phyloP scores from a whole-genome alignment of 768 basidiomycete genomes.

The Rhizopogon vulgaris region DNA sequence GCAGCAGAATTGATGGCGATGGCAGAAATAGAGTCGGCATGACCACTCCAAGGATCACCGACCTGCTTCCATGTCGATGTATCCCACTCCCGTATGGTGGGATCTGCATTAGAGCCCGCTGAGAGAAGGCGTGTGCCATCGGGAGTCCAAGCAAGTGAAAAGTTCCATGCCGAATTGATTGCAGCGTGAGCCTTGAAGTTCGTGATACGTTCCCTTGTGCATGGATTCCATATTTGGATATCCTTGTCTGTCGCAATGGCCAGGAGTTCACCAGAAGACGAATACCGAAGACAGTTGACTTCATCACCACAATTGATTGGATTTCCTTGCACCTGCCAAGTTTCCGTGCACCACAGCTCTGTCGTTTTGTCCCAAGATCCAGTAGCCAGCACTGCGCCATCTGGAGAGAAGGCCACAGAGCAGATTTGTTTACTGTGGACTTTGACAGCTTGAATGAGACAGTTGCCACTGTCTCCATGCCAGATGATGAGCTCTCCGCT shows the following conservation, averaged over 20 bases:
- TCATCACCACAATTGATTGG: background rate
- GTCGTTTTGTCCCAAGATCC: background rate
- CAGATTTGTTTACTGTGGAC: background rate
- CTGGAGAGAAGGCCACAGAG: background rate
- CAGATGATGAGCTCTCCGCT: background rate
- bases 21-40: background rate
- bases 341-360: background rate
- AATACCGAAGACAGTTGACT: background rate
- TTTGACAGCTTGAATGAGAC: background rate
- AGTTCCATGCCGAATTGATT: background rate
- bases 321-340: background rate
- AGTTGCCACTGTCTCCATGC: background rate
- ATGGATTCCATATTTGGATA: background rate
- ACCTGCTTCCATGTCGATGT: background rate
- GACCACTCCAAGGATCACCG: background rate
- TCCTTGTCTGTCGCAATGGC: background rate
- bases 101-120: background rate
- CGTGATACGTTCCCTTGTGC: background rate
- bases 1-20: background rate
- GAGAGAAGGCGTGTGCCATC: background rate
- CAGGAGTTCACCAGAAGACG: background rate
- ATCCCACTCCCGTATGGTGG: background rate
- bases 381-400: background rate
- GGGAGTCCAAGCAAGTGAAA: background rate
- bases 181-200: background rate